These are phyloP conservation scores for Glycine soja DNA, from an alignment of 306 rosid genomes.

Conservation along the genomic window DNA sequence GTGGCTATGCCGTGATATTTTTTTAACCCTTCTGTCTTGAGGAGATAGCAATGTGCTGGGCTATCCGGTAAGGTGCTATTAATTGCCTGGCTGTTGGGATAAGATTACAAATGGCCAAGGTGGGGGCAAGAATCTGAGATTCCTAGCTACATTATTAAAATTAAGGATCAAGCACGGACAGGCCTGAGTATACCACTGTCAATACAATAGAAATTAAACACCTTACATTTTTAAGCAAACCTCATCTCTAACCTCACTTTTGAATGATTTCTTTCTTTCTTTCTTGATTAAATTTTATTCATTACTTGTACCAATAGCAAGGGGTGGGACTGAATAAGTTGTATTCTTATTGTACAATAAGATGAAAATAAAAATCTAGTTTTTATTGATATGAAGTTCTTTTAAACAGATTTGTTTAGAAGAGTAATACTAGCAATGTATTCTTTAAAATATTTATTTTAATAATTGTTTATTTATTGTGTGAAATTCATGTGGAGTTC, in stretches of 20 bases:
- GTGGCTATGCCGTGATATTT: constrained; percentile 21
- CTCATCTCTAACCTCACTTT: constrained; percentile 52
- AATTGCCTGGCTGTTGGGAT: constrained; percentile 41
- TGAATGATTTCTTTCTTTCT: constrained; percentile 14
- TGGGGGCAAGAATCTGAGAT: constrained; percentile 29
- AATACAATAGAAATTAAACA: constrained; percentile 42
- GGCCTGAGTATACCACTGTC: constrained; percentile 50
- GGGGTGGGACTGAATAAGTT: constrained; percentile 42
- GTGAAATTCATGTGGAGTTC: neutral
- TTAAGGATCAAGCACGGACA: constrained; percentile 36
- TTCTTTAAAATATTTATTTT: neutral
- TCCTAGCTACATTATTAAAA: constrained; percentile 25
- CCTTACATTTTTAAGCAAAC: constrained; percentile 48
- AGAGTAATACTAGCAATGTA: neutral
- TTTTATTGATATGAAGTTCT: constrained; percentile 16
- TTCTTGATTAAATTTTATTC: constrained; percentile 17
- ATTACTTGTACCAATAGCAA: constrained; percentile 43
- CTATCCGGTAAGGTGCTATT: constrained; percentile 33
- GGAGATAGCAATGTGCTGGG: constrained; percentile 43
- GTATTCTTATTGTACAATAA: constrained; percentile 47
- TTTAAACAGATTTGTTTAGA: constrained; percentile 21
- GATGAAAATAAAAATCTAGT: constrained; percentile 17
- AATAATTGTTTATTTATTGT: neutral
- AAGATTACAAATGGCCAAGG: constrained; percentile 29
- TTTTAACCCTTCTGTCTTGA: constrained; percentile 16